Percentiles rank a stretch among this genome's conserved stretches.
Conservation (phyloP, 345 rosid species). For the Ceriops tagal region DNA sequence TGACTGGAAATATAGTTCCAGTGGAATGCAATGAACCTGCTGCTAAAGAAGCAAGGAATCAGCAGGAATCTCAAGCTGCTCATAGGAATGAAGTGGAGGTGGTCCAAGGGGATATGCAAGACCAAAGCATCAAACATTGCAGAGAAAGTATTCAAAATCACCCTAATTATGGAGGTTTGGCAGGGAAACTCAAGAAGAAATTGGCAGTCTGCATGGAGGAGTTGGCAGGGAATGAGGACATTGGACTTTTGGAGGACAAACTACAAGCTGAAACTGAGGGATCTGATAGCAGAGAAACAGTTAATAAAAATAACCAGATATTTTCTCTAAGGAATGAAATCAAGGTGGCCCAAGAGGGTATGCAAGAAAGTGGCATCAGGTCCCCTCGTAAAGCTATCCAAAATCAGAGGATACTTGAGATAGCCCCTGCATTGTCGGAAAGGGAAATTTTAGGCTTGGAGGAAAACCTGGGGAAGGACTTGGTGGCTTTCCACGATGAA, state of each 20-base stretch:
- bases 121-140: slow-evolving; percentile 13
- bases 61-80: slow-evolving; percentile 17
- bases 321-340: background rate
- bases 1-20: slow-evolving; percentile 6
- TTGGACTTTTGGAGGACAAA: background rate
- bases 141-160: slow-evolving; percentile 20
- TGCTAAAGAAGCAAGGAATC: slow-evolving; percentile 15
- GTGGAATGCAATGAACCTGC: slow-evolving; percentile 16
- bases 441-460: slow-evolving; percentile 13
- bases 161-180: background rate
- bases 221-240: background rate
- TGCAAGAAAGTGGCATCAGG: background rate
- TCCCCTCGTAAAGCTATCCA: background rate
- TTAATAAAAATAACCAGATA: background rate
- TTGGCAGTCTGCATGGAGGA: background rate
- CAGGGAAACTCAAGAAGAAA: background rate
- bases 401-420: slow-evolving; percentile 1
- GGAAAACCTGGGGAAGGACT: slow-evolving; percentile 25
- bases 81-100: slow-evolving; percentile 13
- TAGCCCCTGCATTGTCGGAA: slow-evolving; percentile 8
- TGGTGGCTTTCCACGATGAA: slow-evolving; percentile 9
- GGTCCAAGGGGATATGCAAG: slow-evolving; percentile 7
- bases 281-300: too few relatives aligned
- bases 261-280: too few relatives aligned
- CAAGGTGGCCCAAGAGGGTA: background rate